Percentiles rank a stretch among this genome's conserved stretches.
phyloP scores from a whole-genome alignment of 139 green algal genomes.

The Chlamydomonas sphaeroides region DNA sequence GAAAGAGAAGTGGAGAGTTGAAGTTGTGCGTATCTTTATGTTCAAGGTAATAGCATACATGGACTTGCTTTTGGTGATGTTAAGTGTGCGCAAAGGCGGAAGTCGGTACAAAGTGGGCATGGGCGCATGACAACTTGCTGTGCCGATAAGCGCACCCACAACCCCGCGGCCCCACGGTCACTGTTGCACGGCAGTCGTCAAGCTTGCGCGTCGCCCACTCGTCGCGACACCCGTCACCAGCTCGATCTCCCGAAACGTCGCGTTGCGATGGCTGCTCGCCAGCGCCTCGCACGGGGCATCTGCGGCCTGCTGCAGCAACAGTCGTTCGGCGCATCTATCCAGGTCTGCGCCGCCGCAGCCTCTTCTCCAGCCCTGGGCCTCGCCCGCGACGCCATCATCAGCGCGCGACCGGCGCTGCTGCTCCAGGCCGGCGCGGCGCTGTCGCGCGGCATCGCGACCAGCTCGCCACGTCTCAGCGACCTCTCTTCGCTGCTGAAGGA shows the following conservation, averaged over 20 bases:
- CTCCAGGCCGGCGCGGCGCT: constrained; percentile 8
- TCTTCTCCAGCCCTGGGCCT: not conserved
- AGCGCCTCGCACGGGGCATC: constrained; percentile 10
- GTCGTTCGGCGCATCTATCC: not conserved
- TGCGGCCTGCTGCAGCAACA: constrained; percentile 19
- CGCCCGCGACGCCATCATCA: not conserved
- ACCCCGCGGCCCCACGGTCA: not conserved
- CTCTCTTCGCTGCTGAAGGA: constrained; percentile 27
- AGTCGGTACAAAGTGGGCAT: too few species aligned
- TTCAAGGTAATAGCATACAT: too few species aligned
- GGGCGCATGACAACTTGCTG: too few species aligned
- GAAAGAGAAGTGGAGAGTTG: too few species aligned
- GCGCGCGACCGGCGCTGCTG: constrained; percentile 14
- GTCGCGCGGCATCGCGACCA: not conserved
- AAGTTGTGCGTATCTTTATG: too few species aligned
- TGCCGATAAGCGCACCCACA: not conserved
- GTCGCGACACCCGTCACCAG: not conserved
- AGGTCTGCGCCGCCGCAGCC: not conserved
- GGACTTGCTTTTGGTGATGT: too few species aligned
- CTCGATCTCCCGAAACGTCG: not conserved
- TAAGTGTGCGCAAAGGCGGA: too few species aligned
- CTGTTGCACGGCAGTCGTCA: not conserved
- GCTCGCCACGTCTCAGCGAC: not conserved
- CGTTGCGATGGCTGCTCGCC: not conserved
- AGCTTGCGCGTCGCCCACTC: not conserved